Conservation (phyloP, 352 stramenopile species). For the Pythium scleroteichum region DNA sequence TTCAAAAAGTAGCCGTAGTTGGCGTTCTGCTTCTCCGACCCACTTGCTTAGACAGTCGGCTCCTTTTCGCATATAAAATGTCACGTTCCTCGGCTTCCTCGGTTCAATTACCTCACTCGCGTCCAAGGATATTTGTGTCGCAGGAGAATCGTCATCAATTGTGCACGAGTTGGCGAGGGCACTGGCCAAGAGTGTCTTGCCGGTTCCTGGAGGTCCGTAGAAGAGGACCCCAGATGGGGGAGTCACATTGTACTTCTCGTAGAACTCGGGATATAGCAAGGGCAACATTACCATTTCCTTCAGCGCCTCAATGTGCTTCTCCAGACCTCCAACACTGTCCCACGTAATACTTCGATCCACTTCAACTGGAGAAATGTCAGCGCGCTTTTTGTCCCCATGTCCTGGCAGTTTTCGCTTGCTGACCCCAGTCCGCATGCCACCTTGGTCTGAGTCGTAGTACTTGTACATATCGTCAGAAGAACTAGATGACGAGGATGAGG, state of each 20-base stretch:
- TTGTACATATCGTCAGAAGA: slow-evolving; percentile 49
- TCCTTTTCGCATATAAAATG: slow-evolving; percentile 95
- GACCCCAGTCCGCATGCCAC: slow-evolving; percentile 62
- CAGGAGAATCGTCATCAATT: slow-evolving; percentile 30
- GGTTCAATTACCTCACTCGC: slow-evolving; percentile 20
- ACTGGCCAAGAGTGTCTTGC: slow-evolving; percentile 90
- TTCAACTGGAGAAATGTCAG: slow-evolving; percentile 83
- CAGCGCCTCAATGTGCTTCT: slow-evolving; percentile 85
- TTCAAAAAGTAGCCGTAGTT: slow-evolving; percentile 91
- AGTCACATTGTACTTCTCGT: slow-evolving; percentile 85
- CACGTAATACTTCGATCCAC: slow-evolving; percentile 84
- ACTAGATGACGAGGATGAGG: slow-evolving; percentile 45
- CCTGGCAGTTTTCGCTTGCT: slow-evolving; percentile 27
- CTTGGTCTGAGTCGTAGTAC: slow-evolving; percentile 65
- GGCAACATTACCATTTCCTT: slow-evolving; percentile 95
- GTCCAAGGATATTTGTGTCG: slow-evolving; percentile 18
- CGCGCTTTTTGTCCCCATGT: slow-evolving; percentile 42
- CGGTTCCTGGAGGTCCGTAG: slow-evolving; percentile 90
- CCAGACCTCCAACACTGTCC: slow-evolving; percentile 83
- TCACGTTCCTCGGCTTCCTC: slow-evolving; percentile 64
- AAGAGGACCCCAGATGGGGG: slow-evolving; percentile 88
- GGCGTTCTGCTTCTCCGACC: slow-evolving; percentile 91
- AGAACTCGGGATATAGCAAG: slow-evolving; percentile 92
- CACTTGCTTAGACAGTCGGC: slow-evolving; percentile 92
- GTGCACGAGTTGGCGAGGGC: slow-evolving; percentile 89